Conservation (phyloP, 148 eudicot genomes). For the Nyssa sinensis region DNA sequence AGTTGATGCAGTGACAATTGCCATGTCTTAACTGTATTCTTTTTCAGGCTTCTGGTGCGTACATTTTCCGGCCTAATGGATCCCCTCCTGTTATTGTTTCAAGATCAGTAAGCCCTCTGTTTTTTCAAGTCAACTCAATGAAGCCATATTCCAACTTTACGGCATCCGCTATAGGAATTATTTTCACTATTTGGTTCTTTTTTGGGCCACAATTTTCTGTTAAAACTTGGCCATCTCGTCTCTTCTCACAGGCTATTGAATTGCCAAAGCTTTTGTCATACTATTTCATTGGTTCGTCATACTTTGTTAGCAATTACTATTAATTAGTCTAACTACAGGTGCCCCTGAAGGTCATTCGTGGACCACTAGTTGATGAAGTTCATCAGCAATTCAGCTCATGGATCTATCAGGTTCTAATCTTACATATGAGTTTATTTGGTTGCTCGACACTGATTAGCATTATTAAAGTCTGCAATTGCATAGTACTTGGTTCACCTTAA, state of each 20-base stretch:
- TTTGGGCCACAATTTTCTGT: background rate
- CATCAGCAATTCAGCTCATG: slow-evolving; percentile 72
- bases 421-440: background rate
- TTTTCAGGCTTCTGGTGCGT: slow-evolving; percentile 79
- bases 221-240: background rate
- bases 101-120: slow-evolving; percentile 44
- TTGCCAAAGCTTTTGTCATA: background rate
- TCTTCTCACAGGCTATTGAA: background rate
- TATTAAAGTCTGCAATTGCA: slow-evolving; percentile 12
- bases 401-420: slow-evolving; percentile 68
- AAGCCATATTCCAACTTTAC: background rate
- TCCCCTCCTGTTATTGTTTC: slow-evolving; percentile 38
- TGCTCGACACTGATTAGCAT: background rate
- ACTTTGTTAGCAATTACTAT: background rate
- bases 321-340: slow-evolving; percentile 29
- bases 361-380: slow-evolving; percentile 79
- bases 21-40: background rate
- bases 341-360: slow-evolving; percentile 58
- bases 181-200: background rate
- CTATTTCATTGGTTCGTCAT: background rate
- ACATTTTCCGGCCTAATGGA: slow-evolving; percentile 65
- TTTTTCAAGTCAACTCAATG: background rate
- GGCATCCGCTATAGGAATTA: background rate
- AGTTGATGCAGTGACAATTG: background rate
- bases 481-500: background rate